Evolutionary conservation across 2,329 filamentous ascomycete species (phyloP).

Genomic region (Aspergillus ibericus): DNA sequence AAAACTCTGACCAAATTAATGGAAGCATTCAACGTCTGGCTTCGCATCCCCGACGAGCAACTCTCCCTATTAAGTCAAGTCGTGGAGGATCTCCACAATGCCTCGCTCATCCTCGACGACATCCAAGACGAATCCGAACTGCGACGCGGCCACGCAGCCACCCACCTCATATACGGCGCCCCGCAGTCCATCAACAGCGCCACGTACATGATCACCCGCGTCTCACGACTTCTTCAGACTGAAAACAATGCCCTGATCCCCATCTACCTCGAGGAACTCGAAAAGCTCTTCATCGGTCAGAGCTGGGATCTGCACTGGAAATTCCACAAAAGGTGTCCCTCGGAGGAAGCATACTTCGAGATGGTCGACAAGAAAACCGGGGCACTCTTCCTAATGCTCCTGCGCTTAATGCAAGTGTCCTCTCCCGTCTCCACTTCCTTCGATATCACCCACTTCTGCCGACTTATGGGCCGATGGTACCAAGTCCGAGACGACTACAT

Average conservation of each 20-base stretch:
- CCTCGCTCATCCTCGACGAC: slow-evolving; percentile 7
- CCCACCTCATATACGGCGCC: slow-evolving; percentile 5
- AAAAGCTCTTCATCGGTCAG: slow-evolving; percentile 3
- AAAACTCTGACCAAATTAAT: not conserved
- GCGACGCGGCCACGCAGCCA: not conserved
- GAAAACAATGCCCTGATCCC: not conserved
- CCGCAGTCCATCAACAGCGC: slow-evolving; percentile 7
- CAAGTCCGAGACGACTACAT: slow-evolving; percentile 9
- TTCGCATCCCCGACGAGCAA: not conserved
- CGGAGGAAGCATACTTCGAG: not conserved
- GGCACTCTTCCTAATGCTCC: slow-evolving; percentile 1
- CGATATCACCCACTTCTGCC: not conserved
- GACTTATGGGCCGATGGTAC: slow-evolving; percentile 1
- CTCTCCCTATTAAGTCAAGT: not conserved
- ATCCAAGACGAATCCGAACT: slow-evolving; percentile 10
- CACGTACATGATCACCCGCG: slow-evolving; percentile 1
- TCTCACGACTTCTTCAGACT: not conserved
- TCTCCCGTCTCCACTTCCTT: not conserved
- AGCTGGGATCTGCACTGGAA: slow-evolving; percentile 7
- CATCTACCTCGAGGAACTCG: not conserved
- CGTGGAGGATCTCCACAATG: not conserved
- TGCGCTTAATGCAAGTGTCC: not conserved
- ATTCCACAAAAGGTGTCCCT: not conserved
- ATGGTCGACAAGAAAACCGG: slow-evolving; percentile 13
- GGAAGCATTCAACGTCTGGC: not conserved